Percentiles rank a stretch among this genome's conserved stretches.
These are phyloP conservation scores for Malus sieversii DNA, from an alignment of 306 rosid species.

Conservation along the genomic window DNA sequence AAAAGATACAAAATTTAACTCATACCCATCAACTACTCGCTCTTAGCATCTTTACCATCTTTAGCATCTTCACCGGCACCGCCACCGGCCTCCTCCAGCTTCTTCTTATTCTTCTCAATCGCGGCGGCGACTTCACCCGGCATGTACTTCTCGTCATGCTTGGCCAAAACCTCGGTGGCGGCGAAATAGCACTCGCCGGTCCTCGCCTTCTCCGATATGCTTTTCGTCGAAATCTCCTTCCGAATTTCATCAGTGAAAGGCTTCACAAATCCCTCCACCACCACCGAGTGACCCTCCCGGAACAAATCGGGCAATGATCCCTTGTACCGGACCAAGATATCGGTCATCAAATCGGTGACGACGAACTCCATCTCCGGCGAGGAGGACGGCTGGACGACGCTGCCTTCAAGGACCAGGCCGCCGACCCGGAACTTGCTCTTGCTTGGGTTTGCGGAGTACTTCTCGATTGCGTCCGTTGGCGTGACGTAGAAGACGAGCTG, in stretches of 20 bases:
- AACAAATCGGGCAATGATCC: conserved; percentile 87
- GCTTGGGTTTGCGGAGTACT: conserved; percentile 47
- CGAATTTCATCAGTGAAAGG: conserved; percentile 66
- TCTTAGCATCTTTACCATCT: conserved; percentile 14
- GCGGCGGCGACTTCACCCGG: conserved; percentile 76
- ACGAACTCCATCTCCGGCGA: conserved; percentile 80
- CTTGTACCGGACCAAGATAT: conserved; percentile 62
- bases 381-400: conserved; percentile 63
- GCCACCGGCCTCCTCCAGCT: conserved; percentile 26
- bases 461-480: conserved; percentile 67
- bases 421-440: conserved; percentile 81
- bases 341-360: conserved; percentile 76
- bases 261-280: conserved; percentile 80
- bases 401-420: conserved; percentile 87
- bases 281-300: conserved; percentile 87
- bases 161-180: conserved; percentile 81
- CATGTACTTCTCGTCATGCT: conserved; percentile 97
- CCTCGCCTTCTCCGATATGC: conserved; percentile 69
- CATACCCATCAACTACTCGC: conserved; percentile 35
- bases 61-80: conserved; percentile 16
- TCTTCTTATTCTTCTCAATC: conserved; percentile 87
- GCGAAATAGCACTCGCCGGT: conserved; percentile 54
- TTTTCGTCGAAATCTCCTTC: conserved; percentile 38
- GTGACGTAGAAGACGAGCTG: conserved; percentile 78
- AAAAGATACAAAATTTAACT: not conserved